Base-by-base conservation (phyloP, 352 stramenopile genomes). In the Phytophthora europaea region DNA sequence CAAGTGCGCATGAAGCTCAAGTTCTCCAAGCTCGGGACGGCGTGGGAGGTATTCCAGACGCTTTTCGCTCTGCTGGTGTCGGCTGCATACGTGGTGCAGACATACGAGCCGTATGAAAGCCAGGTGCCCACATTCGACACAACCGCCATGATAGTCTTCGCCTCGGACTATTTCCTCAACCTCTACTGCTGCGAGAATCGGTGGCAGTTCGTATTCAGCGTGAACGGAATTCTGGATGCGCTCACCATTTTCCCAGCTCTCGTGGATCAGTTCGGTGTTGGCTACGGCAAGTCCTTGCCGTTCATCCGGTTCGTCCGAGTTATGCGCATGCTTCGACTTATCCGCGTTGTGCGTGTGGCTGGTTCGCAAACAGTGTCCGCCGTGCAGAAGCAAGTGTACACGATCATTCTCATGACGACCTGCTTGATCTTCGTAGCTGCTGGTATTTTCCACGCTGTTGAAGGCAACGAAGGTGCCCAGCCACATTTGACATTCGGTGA, bases 371-470 rank as follows among this genome's bases (percentile, higher is more conserved):
- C 80, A 16, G 79, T 88, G 9, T 90, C 84, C 3, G 83, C 85
- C 20, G 81, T 92, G 16, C 82, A 90, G 55, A 90, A 87, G 63
- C 85, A 90, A 69, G 81, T 92, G 6, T 82, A 88, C 67, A 87
- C 80, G 15, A 86, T 92, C 57, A 55, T 86, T n/a, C 75, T 92
- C 33, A 78, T 92, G 26, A 84, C 86, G 50, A 83, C 80, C 26
- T 89, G 81, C 72, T 86, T 92, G 45, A 74, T 90, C 16, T 92
- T 92, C 68, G 87, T 92, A 20, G 76, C 84, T 5, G 84, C 84
- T 2, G 82, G 82, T 3, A 60, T 90, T 22, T 92, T 89, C 53
- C 83, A 92, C 53, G 81, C 78, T 2, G 80, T 89, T 13, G 84
- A 92, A 58, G 79, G 69, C 54, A 73, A 69, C 45, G 73, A 52